These are phyloP conservation scores for Trypanosoma theileri DNA, from an alignment of 208 protist species.

Conservation along the genomic window DNA sequence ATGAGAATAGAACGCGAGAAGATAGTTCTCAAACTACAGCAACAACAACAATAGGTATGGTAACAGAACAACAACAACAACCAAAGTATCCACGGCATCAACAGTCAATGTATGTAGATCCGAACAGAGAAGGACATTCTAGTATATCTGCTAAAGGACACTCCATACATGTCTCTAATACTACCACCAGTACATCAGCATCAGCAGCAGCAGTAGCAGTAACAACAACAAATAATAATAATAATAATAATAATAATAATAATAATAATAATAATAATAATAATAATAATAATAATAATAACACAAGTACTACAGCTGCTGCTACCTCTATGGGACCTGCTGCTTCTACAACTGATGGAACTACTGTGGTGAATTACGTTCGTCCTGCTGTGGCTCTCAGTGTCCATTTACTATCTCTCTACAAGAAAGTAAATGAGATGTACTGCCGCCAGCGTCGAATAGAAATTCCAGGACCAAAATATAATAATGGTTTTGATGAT, in stretches of 20 bases:
- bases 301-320: background rate
- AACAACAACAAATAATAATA: background rate
- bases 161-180: no score
- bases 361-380: conserved; percentile 2
- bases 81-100: no score
- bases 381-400: conserved; percentile 54
- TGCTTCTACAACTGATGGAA: conserved; percentile 3
- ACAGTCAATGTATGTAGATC: no score
- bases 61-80: no score
- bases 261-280: background rate
- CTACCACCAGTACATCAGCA: no score
- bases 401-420: conserved; percentile 52
- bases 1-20: background rate
- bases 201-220: background rate
- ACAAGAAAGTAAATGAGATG: conserved; percentile 74
- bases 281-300: background rate
- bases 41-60: background rate
- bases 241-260: background rate
- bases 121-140: no score
- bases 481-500: conserved; percentile 89
- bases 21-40: background rate
- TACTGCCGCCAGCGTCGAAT: conserved; percentile 68
- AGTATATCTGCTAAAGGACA: no score
- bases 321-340: background rate
- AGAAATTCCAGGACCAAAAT: conserved; percentile 64